Percentiles rank a stretch among this genome's conserved stretches.
phyloP scores from a whole-genome alignment of 2,329 filamentous ascomycete species.

The Didymella keratinophila region DNA sequence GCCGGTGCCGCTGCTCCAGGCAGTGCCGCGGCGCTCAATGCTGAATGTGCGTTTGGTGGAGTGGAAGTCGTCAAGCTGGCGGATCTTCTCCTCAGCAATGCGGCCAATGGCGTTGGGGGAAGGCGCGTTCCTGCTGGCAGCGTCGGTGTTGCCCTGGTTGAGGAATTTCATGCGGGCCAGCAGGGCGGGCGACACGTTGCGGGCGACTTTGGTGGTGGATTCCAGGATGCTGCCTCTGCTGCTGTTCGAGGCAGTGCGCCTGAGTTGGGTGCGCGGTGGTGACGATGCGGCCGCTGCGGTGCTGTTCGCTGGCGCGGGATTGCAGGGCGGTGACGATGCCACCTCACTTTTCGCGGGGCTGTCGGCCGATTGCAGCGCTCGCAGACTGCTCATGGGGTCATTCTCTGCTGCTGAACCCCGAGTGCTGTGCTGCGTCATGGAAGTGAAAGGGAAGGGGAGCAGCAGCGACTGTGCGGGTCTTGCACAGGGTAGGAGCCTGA shows the following conservation, averaged over 20 bases:
- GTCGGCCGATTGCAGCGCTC: conserved; percentile 28
- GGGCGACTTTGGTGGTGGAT: conserved; percentile 45
- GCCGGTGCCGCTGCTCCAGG: conserved; percentile 71
- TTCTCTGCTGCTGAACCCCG: conserved; percentile 29
- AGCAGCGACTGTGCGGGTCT: conserved; percentile 25
- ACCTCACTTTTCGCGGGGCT: conserved; percentile 34
- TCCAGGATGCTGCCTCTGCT: conserved; percentile 18
- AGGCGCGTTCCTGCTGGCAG: conserved; percentile 45
- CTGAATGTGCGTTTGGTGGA: conserved; percentile 59
- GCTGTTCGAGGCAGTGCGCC: conserved; percentile 23
- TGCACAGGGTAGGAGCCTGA: conserved; percentile 12
- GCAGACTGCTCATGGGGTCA: conserved; percentile 38
- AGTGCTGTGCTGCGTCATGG: conserved; percentile 29
- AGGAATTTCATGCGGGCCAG: conserved; percentile 56
- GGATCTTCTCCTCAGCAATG: conserved; percentile 73
- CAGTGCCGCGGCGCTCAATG: conserved; percentile 71
- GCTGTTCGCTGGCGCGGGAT: conserved; percentile 32
- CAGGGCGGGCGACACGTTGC: conserved; percentile 54
- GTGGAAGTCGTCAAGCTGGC: conserved; percentile 73
- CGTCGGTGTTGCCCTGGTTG: conserved; percentile 47
- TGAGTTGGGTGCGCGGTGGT: conserved; percentile 24
- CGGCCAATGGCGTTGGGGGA: conserved; percentile 62
- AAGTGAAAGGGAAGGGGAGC: conserved; percentile 16
- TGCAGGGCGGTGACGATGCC: conserved; percentile 17
- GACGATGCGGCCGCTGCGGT: conserved; percentile 23